Percentiles rank a stretch among this genome's conserved stretches.
Conservation (phyloP, 2,329 filamentous ascomycete genomes). For the Chaetomium sp. region DNA sequence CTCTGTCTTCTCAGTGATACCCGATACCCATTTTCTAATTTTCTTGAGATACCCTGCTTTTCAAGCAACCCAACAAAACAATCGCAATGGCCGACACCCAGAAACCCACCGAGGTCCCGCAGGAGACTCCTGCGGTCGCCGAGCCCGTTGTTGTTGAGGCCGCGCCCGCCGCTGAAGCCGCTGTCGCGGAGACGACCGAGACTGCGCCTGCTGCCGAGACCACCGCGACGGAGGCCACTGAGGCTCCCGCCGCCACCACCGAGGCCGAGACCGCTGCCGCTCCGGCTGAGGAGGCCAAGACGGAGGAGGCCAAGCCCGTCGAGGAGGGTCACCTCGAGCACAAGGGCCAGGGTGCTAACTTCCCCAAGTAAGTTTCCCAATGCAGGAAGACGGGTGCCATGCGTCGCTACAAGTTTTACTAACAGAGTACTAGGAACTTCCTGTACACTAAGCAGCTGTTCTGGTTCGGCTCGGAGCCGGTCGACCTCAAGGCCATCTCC, state of each 20-base stretch:
- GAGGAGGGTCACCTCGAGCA: slow-evolving; percentile 81
- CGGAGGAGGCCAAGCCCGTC: slow-evolving; percentile 44
- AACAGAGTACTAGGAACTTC: slow-evolving; percentile 57
- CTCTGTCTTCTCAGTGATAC: slow-evolving; percentile 26
- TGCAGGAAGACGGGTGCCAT: slow-evolving; percentile 11
- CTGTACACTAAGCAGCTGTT: slow-evolving; percentile 92
- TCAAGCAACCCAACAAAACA: slow-evolving; percentile 15
- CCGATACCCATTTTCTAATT: slow-evolving; percentile 25
- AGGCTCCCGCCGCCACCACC: slow-evolving; percentile 29
- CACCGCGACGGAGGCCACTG: slow-evolving; percentile 30
- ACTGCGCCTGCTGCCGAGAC: slow-evolving; percentile 34
- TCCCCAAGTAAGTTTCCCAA: slow-evolving; percentile 67
- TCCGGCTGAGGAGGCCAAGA: slow-evolving; percentile 31
- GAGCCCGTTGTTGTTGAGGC: slow-evolving; percentile 36
- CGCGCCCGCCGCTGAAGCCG: slow-evolving; percentile 31
- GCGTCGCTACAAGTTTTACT: background rate
- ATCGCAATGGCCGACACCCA: slow-evolving; percentile 66
- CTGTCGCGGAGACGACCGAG: slow-evolving; percentile 32
- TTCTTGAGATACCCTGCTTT: slow-evolving; percentile 25
- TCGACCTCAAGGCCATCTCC: slow-evolving; percentile 67
- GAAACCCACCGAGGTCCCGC: slow-evolving; percentile 59
- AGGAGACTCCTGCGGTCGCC: slow-evolving; percentile 36
- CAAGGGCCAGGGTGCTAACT: slow-evolving; percentile 81
- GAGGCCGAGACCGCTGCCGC: slow-evolving; percentile 27
- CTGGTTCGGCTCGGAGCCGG: slow-evolving; percentile 69